phyloP scores from a whole-genome alignment of 108 stramenopile species.

The Stephanodiscus minutulus region DNA sequence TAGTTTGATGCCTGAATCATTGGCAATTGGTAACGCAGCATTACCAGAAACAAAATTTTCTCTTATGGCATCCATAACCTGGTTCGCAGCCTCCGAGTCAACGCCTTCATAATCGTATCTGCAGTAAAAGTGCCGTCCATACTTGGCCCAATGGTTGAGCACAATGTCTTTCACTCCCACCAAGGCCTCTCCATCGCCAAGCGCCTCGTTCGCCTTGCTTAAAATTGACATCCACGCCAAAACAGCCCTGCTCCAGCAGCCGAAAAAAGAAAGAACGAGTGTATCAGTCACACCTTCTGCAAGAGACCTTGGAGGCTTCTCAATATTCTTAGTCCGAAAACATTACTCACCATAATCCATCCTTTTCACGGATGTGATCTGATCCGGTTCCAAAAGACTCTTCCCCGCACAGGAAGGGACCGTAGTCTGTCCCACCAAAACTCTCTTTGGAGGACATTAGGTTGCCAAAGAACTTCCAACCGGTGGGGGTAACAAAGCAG shows the following conservation, averaged over 20 bases:
- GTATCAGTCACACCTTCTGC: background rate
- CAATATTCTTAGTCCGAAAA: background rate
- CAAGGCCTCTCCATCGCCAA: slow-evolving; percentile 55
- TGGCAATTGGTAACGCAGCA: slow-evolving; percentile 36
- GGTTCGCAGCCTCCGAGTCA: slow-evolving; percentile 82
- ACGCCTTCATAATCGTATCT: slow-evolving; percentile 99
- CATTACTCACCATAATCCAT: slow-evolving; percentile 85
- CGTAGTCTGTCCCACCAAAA: slow-evolving; percentile 84
- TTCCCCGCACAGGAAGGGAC: slow-evolving; percentile 98
- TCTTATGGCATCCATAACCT: slow-evolving; percentile 88
- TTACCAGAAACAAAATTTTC: slow-evolving; percentile 65
- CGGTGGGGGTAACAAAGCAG: slow-evolving; percentile 96
- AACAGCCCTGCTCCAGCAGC: slow-evolving; percentile 68
- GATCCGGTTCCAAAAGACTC: slow-evolving; percentile 99
- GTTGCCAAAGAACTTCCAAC: slow-evolving; percentile 99
- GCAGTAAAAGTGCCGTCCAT: slow-evolving; percentile 98
- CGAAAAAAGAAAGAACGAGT: background rate
- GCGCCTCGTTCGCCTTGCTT: slow-evolving; percentile 86
- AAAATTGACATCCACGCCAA: slow-evolving; percentile 98
- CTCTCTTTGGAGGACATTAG: slow-evolving; percentile 96
- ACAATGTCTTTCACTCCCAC: slow-evolving; percentile 92
- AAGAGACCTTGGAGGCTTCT: background rate
- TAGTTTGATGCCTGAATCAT: slow-evolving; percentile 66
- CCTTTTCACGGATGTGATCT: slow-evolving; percentile 98
- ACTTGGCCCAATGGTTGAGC: slow-evolving; percentile 90